These are phyloP conservation scores for Tulasnella sp. DNA, from an alignment of 768 basidiomycete species.

Conservation along the genomic window DNA sequence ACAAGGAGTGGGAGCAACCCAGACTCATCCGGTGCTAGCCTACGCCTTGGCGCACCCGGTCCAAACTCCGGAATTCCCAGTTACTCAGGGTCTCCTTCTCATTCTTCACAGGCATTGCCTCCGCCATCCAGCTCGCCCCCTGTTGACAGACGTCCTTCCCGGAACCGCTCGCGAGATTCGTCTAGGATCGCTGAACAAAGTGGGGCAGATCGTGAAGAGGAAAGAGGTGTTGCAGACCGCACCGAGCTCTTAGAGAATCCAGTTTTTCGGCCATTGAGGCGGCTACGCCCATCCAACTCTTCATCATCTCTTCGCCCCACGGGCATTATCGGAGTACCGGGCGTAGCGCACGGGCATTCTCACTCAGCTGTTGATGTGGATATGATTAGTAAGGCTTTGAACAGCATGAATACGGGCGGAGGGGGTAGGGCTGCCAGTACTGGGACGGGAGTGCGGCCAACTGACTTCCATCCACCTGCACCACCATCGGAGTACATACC, in stretches of 20 bases:
- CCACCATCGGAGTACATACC: no score
- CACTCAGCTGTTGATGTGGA: conserved; percentile 3
- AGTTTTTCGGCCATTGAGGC: not conserved
- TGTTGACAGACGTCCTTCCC: not conserved
- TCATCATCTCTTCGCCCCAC: conserved; percentile 7
- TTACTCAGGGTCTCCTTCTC: no score
- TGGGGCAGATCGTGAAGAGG: not conserved
- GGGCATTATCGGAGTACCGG: conserved; percentile 10
- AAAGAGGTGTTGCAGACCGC: not conserved
- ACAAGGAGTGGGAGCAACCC: conserved; percentile 55
- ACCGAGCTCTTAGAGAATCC: not conserved
- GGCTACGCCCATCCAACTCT: conserved; percentile 10
- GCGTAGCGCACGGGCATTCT: conserved; percentile 3
- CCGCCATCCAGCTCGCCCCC: no score
- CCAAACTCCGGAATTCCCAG: no score
- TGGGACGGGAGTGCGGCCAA: no score
- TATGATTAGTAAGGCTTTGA: not conserved
- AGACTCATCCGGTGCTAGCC: not conserved
- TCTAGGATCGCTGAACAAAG: not conserved
- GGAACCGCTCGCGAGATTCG: not conserved
- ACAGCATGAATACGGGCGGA: no score
- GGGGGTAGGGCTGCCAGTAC: no score
- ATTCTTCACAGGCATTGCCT: no score
- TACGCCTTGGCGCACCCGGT: no score
- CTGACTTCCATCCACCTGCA: no score